Evolutionary conservation across 1,284 basidiomycete genomes (phyloP), one percentile per base, ranked within the genome.

Genomic region (Xerocomus minutiporus): DNA sequence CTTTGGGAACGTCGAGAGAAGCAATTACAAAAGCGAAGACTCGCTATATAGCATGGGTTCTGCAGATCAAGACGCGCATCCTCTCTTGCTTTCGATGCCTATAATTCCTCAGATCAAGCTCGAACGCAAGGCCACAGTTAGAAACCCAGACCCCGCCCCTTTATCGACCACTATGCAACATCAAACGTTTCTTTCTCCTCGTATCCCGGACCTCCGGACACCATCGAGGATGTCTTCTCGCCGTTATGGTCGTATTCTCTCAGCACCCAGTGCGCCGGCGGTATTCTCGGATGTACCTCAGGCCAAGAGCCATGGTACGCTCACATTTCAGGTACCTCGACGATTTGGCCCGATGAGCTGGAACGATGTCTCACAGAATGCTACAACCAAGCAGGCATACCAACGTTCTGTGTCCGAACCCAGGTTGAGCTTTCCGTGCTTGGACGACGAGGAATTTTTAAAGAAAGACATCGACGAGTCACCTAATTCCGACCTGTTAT

Each of bases 41-140:
- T 66, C 67, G 4, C 43, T 66, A 0, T 67, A 69, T 13, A 64
- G 63, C 46, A 54, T 43, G 53, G 59, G 63, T 41, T 69, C 67
- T 15, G 63, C 65, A 20, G 57, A 65, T 39, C 57, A 62, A n/a
- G 63, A 66, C 4, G 46, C 48, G 1, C 63, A 65, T 35, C 50
- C 52, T 4, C 28, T 59, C 32, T 52, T 67, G 44, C 57, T 69
- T 46, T 67, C 67, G 8, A 65, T 65, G 52, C 63, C 67, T 8
- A 49, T 57, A 1, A 68, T 65, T n/a, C 63, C 63, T 20, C 51
- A 44, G 47, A 65, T 65, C 44, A 65, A 56, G 26, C 63, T 65
- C 3, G 57, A 65, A 26, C 62, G 64, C 38, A 66, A 63, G 31
- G 62, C 62, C n/a, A 63, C 62, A 4, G 44, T 66, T n/a, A 65